These are phyloP conservation scores for Didymella keratinophila DNA, from an alignment of 2,329 filamentous ascomycete genomes.

Conservation along the genomic window DNA sequence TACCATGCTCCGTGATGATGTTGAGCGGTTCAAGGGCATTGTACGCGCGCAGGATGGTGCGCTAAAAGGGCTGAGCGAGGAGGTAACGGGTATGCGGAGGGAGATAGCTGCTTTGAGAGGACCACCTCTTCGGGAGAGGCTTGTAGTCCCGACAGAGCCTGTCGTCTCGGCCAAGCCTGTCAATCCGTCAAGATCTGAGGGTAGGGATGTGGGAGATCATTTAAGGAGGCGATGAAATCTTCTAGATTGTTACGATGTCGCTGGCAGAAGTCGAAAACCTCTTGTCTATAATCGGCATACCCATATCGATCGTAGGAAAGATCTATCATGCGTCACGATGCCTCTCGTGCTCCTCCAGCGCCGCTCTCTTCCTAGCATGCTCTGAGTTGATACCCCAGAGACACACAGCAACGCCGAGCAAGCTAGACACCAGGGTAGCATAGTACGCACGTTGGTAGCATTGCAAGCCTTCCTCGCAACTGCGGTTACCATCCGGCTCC, in stretches of 20 bases:
- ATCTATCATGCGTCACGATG: slow-evolving; percentile 38
- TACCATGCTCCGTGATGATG: slow-evolving; percentile 6
- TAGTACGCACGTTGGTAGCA: slow-evolving; percentile 86
- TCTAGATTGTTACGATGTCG: neutral
- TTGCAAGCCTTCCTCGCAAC: slow-evolving; percentile 77
- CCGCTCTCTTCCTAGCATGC: slow-evolving; percentile 46
- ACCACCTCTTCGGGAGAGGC: neutral
- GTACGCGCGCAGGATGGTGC: neutral
- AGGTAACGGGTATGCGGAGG: neutral
- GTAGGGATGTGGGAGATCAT: neutral
- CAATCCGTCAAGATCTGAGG: neutral
- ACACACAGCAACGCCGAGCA: slow-evolving; percentile 72
- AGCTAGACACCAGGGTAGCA: slow-evolving; percentile 76
- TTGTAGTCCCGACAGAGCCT: neutral
- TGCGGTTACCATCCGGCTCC: slow-evolving; percentile 71
- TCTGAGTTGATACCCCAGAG: slow-evolving; percentile 74
- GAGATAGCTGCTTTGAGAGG: neutral
- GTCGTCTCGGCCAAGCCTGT: neutral
- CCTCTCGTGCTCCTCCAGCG: slow-evolving; percentile 42
- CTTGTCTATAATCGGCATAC: neutral
- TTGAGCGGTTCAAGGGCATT: slow-evolving; percentile 5
- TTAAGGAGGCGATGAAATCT: neutral
- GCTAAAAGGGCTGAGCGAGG: neutral
- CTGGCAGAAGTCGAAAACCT: neutral
- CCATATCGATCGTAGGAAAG: neutral